Evolutionary conservation across 2,329 filamentous ascomycete genomes (phyloP).

Genomic region (Myriosclerotinia duriaeana): DNA sequence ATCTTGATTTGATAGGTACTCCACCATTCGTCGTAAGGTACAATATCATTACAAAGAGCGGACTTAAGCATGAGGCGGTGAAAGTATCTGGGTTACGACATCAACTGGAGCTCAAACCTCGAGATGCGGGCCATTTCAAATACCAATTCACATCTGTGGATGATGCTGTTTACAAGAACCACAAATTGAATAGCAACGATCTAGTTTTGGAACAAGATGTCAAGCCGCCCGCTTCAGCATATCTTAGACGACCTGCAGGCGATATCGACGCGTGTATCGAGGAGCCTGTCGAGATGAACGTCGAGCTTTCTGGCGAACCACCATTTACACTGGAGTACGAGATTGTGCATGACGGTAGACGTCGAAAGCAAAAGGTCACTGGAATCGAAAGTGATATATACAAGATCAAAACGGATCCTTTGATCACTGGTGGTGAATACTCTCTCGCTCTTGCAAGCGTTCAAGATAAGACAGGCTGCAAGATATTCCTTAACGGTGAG

Average conservation of each 20-base stretch:
- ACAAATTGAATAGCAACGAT: slow-evolving; percentile 59
- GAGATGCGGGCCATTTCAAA: slow-evolving; percentile 77
- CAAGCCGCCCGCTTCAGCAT: slow-evolving; percentile 85
- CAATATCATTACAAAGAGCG: slow-evolving; percentile 62
- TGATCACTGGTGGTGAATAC: slow-evolving; percentile 85
- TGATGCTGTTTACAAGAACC: slow-evolving; percentile 75
- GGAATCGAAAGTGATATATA: slow-evolving; percentile 63
- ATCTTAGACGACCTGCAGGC: slow-evolving; percentile 56
- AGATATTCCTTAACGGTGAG: slow-evolving; percentile 80
- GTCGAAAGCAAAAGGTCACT: slow-evolving; percentile 65
- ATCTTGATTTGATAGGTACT: slow-evolving; percentile 86
- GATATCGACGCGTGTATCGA: slow-evolving; percentile 76
- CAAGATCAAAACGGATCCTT: slow-evolving; percentile 71
- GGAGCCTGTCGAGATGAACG: slow-evolving; percentile 71
- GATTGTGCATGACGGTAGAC: slow-evolving; percentile 82
- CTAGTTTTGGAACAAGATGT: slow-evolving; percentile 81
- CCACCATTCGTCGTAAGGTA: slow-evolving; percentile 88
- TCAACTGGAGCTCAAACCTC: slow-evolving; percentile 81
- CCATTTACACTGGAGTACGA: slow-evolving; percentile 94
- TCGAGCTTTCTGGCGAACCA: slow-evolving; percentile 74
- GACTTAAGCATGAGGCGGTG: slow-evolving; percentile 47
- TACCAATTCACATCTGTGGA: slow-evolving; percentile 81
- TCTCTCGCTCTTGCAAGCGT: slow-evolving; percentile 81
- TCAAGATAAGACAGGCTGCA: slow-evolving; percentile 82
- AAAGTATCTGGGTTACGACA: slow-evolving; percentile 70